These are phyloP conservation scores for Colletotrichum chrysophilum DNA, from an alignment of 2,329 filamentous ascomycete genomes.

Conservation along the genomic window DNA sequence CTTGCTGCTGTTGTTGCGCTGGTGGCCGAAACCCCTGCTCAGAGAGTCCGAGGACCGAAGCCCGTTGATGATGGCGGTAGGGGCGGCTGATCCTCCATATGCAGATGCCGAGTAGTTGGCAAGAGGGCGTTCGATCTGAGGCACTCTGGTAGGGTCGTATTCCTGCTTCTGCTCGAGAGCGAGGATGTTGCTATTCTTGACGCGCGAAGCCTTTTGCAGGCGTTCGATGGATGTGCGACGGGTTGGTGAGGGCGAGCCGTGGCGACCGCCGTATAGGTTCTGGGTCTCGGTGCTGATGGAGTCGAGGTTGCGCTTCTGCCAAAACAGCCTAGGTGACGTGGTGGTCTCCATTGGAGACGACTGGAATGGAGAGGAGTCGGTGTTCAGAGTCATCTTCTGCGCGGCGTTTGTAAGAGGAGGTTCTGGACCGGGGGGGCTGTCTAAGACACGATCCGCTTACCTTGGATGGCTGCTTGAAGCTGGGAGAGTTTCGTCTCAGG, in stretches of 20 bases:
- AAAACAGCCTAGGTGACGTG: slow-evolving; percentile 85
- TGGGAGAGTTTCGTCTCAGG: slow-evolving; percentile 89
- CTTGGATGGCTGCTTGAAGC: slow-evolving; percentile 82
- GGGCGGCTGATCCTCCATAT: slow-evolving; percentile 60
- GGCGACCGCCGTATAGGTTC: slow-evolving; percentile 61
- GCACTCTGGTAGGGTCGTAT: slow-evolving; percentile 83
- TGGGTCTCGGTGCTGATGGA: slow-evolving; percentile 71
- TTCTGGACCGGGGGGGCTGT: background rate
- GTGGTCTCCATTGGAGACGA: slow-evolving; percentile 75
- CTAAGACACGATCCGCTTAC: slow-evolving; percentile 50
- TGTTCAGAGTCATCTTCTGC: slow-evolving; percentile 72
- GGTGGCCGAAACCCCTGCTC: slow-evolving; percentile 47
- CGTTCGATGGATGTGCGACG: slow-evolving; percentile 94
- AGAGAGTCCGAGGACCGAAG: slow-evolving; percentile 54
- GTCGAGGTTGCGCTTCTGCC: slow-evolving; percentile 79
- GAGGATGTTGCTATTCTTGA: slow-evolving; percentile 98
- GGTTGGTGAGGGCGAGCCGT: slow-evolving; percentile 71
- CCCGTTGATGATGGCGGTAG: slow-evolving; percentile 42
- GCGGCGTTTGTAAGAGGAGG: slow-evolving; percentile 32
- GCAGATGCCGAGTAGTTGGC: slow-evolving; percentile 78
- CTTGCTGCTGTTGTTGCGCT: slow-evolving; percentile 60
- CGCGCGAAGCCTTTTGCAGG: slow-evolving; percentile 90
- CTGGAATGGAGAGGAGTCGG: slow-evolving; percentile 84
- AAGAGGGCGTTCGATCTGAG: slow-evolving; percentile 81
- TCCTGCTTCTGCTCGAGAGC: slow-evolving; percentile 90